phyloP scores from a whole-genome alignment of 306 rosid species.

The Gynostemma pentaphyllum region DNA sequence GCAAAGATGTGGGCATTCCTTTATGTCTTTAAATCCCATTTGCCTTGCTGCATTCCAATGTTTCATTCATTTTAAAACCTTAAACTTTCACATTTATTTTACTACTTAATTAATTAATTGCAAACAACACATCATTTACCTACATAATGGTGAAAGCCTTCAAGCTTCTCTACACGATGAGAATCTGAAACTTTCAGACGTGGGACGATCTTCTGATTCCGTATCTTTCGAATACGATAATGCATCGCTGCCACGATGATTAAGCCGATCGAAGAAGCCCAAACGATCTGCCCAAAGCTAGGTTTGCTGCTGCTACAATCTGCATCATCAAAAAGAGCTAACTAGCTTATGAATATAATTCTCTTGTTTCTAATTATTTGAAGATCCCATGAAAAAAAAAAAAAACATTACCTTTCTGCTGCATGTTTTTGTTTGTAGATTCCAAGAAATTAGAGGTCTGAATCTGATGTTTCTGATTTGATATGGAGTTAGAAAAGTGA shows the following conservation, averaged over 20 bases:
- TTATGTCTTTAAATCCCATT: conserved; percentile 76
- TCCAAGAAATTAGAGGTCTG: background rate
- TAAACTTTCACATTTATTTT: too few relatives aligned
- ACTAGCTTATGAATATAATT: too few relatives aligned
- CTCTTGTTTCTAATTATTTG: too few relatives aligned
- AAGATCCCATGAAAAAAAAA: too few relatives aligned
- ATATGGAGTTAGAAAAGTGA: background rate
- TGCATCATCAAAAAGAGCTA: too few relatives aligned
- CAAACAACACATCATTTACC: too few relatives aligned
- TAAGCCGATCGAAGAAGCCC: conserved; percentile 61
- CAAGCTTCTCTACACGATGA: conserved; percentile 44
- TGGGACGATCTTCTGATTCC: conserved; percentile 53
- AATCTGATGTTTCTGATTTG: background rate
- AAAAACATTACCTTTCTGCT: conserved; percentile 1
- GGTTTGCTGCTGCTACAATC: conserved; percentile 35
- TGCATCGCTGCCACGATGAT: conserved; percentile 48
- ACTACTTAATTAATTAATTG: too few relatives aligned
- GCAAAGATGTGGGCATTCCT: conserved; percentile 65
- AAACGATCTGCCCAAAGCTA: conserved; percentile 43
- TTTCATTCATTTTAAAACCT: too few relatives aligned
- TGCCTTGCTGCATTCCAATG: conserved; percentile 74
- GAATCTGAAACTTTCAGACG: conserved; percentile 34
- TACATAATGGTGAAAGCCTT: conserved; percentile 81
- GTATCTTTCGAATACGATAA: conserved; percentile 29
- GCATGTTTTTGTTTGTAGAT: background rate